Evolutionary conservation across 345 rosid species (phyloP).

Genomic region (Lumnitzera littorea): DNA sequence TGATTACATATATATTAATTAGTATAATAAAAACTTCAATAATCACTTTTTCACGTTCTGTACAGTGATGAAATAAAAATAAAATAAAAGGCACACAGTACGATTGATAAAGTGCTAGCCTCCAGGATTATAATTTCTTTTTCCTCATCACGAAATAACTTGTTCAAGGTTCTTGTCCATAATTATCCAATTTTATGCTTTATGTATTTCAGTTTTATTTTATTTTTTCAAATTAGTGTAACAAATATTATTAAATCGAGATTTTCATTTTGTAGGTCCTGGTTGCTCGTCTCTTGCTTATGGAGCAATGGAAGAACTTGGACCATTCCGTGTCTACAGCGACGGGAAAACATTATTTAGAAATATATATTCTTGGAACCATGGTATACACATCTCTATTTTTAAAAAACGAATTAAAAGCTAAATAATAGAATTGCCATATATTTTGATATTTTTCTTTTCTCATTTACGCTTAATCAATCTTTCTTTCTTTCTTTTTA

Average conservation of each 20-base stretch:
- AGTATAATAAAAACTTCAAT: too few species aligned
- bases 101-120: too few species aligned
- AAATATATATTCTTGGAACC: conserved; percentile 30
- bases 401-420: too few species aligned
- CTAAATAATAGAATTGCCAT: too few species aligned
- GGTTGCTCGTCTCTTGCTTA: conserved; percentile 37
- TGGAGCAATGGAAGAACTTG: conserved; percentile 44
- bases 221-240: background rate
- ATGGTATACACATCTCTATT: conserved; percentile 3
- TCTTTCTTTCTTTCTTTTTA: background rate
- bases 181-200: background rate
- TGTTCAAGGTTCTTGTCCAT: too few species aligned
- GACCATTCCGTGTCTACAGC: conserved; percentile 33
- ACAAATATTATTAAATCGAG: background rate
- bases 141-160: too few species aligned
- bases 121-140: too few species aligned
- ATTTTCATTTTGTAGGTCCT: conserved; percentile 17
- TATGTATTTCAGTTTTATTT: background rate
- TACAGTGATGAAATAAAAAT: too few species aligned
- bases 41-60: too few species aligned
- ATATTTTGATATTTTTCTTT: background rate
- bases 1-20: too few species aligned
- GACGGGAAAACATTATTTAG: conserved; percentile 33
- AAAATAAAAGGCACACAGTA: too few species aligned
- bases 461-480: too few species aligned